Evolutionary conservation across 805 yeast species (phyloP).

Genomic region (Suhomyces xylopsoci): DNA sequence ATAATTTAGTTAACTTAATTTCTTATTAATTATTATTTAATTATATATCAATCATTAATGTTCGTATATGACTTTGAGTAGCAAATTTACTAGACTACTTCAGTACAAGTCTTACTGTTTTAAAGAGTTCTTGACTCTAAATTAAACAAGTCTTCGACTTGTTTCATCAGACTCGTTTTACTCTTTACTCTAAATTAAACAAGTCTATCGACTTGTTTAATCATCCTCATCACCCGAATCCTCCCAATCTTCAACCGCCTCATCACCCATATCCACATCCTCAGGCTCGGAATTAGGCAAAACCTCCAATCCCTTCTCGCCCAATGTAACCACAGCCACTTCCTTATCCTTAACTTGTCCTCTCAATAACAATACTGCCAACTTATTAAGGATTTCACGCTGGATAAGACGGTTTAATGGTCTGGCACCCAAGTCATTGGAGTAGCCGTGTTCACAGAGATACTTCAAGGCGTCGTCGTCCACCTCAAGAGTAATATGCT

Average conservation of each 20-base stretch:
- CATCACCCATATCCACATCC: slow-evolving; percentile 49
- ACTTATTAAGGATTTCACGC: slow-evolving; percentile 75
- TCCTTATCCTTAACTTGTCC: slow-evolving; percentile 90
- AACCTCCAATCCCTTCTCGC: slow-evolving; percentile 68
- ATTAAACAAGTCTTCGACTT: too few species aligned
- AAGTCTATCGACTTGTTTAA: too few species aligned
- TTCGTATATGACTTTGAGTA: too few species aligned
- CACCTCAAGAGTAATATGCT: slow-evolving; percentile 68
- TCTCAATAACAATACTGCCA: slow-evolving; percentile 84
- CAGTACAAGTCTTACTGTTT: too few species aligned
- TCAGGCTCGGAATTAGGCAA: slow-evolving; percentile 78
- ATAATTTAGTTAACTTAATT: too few species aligned
- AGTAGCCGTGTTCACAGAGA: slow-evolving; percentile 83
- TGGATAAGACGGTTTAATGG: slow-evolving; percentile 93
- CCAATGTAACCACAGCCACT: slow-evolving; percentile 60
- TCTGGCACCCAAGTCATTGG: slow-evolving; percentile 93
- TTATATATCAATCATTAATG: too few species aligned
- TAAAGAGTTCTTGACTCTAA: too few species aligned
- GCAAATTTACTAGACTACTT: too few species aligned
- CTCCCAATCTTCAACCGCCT: slow-evolving; percentile 58
- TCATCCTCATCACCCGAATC: slow-evolving; percentile 57
- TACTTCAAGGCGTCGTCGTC: slow-evolving; percentile 75
- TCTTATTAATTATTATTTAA: too few species aligned
- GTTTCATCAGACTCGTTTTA: too few species aligned
- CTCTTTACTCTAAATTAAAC: too few species aligned